These are phyloP conservation scores for Scutellaria barbata DNA, from an alignment of 257 asterid species.

Conservation along the genomic window DNA sequence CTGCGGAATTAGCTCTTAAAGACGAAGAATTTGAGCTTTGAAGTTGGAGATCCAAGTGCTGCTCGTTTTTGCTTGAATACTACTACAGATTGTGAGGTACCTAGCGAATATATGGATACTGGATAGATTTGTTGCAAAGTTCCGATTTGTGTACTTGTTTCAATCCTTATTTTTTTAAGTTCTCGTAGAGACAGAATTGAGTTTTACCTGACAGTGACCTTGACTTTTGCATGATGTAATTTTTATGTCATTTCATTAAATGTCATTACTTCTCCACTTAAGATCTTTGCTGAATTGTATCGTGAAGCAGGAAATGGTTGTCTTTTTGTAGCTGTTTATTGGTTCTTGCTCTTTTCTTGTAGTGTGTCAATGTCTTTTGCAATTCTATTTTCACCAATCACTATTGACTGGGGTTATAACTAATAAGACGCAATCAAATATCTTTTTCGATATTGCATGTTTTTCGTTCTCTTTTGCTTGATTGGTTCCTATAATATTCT, in stretches of 20 bases:
- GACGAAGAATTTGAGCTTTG: conserved; percentile 94
- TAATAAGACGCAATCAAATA: background rate
- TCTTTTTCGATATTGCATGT: background rate
- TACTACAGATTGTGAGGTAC: conserved; percentile 45
- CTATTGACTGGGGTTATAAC: background rate
- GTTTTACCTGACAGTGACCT: conserved; percentile 33
- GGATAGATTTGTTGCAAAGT: conserved; percentile 41
- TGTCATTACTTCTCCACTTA: conserved; percentile 15
- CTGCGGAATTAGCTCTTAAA: conserved; percentile 85
- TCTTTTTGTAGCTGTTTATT: background rate
- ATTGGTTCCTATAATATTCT: background rate
- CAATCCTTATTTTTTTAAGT: conserved; percentile 23
- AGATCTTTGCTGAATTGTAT: conserved; percentile 23
- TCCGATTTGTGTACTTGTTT: conserved; percentile 39
- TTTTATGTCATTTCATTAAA: conserved; percentile 22
- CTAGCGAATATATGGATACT: conserved; percentile 36
- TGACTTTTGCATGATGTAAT: conserved; percentile 33
- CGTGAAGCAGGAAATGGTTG: background rate
- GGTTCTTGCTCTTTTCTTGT: background rate
- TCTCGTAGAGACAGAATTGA: conserved; percentile 35
- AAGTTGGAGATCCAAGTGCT: conserved; percentile 42
- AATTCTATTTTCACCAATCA: background rate
- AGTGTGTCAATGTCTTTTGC: background rate
- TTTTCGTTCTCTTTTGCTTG: background rate
- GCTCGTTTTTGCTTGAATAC: conserved; percentile 38